Conservation (phyloP, 129 eudicot species). For the Arctium lappa region DNA sequence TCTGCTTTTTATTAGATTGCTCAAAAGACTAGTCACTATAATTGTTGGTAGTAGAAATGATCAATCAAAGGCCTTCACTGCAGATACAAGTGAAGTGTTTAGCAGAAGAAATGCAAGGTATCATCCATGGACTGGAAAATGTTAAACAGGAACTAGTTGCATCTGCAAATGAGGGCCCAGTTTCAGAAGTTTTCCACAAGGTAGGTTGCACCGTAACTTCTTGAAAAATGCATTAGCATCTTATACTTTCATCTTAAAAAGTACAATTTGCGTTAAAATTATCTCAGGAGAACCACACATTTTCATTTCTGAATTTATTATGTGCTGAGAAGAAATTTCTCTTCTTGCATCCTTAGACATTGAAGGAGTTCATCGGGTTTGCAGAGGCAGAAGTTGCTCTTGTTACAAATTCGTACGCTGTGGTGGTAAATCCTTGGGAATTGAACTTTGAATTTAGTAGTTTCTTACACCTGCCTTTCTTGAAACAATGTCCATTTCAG, state of each 20-base stretch:
- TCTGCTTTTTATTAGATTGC: conserved; percentile 20
- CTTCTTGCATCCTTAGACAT: conserved; percentile 44
- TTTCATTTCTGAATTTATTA: background rate
- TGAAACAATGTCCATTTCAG: background rate
- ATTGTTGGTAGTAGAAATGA: conserved; percentile 1
- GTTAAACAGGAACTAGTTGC: conserved; percentile 80
- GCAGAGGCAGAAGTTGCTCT: conserved; percentile 79
- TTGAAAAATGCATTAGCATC: background rate
- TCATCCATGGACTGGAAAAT: conserved; percentile 83
- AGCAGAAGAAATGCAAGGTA: conserved; percentile 99
- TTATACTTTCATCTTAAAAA: no score
- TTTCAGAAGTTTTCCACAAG: conserved; percentile 77
- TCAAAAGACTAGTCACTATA: background rate
- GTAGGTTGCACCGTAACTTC: conserved; percentile 32
- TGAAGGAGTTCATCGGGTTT: conserved; percentile 58
- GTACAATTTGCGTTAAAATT: background rate
- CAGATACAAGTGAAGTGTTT: conserved; percentile 94
- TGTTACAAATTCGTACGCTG: conserved; percentile 58
- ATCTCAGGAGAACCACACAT: background rate
- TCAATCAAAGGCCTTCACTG: conserved; percentile 13
- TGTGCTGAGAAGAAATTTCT: background rate
- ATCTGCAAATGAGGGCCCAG: conserved; percentile 94
- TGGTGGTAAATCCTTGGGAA: conserved; percentile 58
- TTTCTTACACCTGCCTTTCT: background rate
- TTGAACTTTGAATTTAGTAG: background rate